phyloP scores from a whole-genome alignment of 768 basidiomycete species.

The Tylopilus plumbeoviolaceoides region DNA sequence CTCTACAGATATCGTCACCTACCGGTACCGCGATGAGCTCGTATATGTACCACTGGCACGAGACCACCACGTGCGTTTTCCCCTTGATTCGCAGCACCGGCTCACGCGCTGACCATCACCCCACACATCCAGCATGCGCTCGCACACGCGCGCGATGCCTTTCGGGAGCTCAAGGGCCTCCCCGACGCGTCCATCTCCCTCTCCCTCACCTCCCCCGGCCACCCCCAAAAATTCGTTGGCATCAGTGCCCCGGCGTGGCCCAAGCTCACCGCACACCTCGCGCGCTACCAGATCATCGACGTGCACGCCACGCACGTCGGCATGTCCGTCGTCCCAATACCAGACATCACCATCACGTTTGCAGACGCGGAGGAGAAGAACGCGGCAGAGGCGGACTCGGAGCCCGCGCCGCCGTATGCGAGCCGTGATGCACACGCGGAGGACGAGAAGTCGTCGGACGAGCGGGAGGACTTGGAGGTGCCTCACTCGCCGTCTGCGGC shows the following conservation, averaged over 20 bases:
- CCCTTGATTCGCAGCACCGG: background rate
- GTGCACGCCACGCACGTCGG: conserved; percentile 26
- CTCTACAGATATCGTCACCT: conserved; percentile 44
- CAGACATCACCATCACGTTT: conserved; percentile 28
- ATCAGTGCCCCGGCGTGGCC: conserved; percentile 54
- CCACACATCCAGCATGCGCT: conserved; percentile 41
- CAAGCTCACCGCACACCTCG: conserved; percentile 36
- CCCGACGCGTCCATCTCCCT: conserved; percentile 43
- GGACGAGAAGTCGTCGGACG: conserved; percentile 12
- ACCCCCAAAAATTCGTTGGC: conserved; percentile 35
- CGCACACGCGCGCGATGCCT: conserved; percentile 47
- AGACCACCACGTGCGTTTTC: conserved; percentile 39
- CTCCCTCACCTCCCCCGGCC: conserved; percentile 34
- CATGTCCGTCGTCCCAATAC: conserved; percentile 13
- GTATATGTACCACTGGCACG: conserved; percentile 48
- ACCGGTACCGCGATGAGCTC: conserved; percentile 39
- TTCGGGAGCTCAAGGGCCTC: conserved; percentile 36
- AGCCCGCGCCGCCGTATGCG: conserved; percentile 40
- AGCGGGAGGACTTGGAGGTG: background rate
- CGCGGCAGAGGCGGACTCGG: background rate
- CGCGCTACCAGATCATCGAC: conserved; percentile 47
- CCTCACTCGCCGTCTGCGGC: background rate
- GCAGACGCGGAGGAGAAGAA: conserved; percentile 14
- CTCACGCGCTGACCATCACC: background rate
- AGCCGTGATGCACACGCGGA: background rate